Conservation (phyloP, 371 early-diverging fungal genomes). For the Thermomucor indicae-seudaticae region DNA sequence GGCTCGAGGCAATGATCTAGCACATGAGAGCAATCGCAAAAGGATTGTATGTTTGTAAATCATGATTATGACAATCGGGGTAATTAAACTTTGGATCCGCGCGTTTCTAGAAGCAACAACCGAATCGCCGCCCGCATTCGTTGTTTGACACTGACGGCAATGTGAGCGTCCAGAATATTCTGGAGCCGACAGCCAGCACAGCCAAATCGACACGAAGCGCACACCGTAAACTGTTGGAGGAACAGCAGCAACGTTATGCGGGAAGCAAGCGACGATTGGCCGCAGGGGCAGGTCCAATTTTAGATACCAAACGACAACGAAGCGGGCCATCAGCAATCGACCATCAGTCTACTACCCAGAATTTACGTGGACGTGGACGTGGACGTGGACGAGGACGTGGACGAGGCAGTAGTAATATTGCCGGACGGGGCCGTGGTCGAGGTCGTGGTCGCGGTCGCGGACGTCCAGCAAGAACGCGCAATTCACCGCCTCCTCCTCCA, state of each 20-base stretch:
- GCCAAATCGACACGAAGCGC: constrained; percentile 11
- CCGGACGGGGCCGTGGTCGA: too few species aligned
- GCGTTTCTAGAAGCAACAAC: too few species aligned
- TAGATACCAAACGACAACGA: not conserved
- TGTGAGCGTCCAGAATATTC: constrained; percentile 33
- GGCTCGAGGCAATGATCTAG: too few species aligned
- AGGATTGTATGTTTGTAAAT: too few species aligned
- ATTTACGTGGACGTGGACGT: constrained; percentile 3
- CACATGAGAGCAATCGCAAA: too few species aligned
- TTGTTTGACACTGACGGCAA: constrained; percentile 49
- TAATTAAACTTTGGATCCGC: too few species aligned
- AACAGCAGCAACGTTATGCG: not conserved
- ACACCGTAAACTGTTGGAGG: not conserved
- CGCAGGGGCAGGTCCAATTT: not conserved
- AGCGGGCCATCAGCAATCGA: not conserved
- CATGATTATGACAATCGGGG: too few species aligned
- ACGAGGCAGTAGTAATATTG: constrained; percentile 6
- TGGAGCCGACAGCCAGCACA: constrained; percentile 16
- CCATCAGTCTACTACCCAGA: not conserved
- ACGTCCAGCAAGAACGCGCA: too few species aligned
- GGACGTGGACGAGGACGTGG: constrained; percentile 8
- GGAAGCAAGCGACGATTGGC: not conserved
- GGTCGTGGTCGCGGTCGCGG: too few species aligned
- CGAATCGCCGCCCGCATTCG: too few species aligned
- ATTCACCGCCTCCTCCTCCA: too few species aligned